A percentile compares a stretch with the other conserved stretches of the same genome.
These are phyloP conservation scores for Murraya koenigii DNA, from an alignment of 345 rosid species.

Conservation along the genomic window DNA sequence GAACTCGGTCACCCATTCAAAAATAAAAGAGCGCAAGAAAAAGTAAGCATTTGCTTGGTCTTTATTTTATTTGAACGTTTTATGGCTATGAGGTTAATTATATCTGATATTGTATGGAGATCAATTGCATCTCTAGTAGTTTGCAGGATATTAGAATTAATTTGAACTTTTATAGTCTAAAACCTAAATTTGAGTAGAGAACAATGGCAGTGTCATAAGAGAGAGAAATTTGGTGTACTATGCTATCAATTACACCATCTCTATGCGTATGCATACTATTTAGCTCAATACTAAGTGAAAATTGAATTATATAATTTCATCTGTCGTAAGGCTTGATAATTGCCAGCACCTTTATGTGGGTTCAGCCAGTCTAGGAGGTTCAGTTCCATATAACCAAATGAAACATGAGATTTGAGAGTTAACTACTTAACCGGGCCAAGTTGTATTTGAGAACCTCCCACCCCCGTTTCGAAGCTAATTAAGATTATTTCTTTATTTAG, in stretches of 20 bases:
- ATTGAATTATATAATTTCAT: not conserved
- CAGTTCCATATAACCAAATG: not conserved
- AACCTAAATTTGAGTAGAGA: not conserved
- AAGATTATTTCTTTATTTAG: not conserved
- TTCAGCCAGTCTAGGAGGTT: not conserved
- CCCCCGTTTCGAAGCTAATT: not conserved
- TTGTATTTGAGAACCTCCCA: not conserved
- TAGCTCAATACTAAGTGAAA: not conserved
- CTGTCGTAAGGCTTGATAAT: not conserved
- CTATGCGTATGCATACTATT: not conserved
- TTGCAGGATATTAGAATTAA: not conserved
- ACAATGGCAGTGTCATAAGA: not conserved
- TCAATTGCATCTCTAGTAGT: not conserved
- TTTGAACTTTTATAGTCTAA: not conserved
- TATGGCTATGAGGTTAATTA: not conserved
- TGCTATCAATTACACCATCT: not conserved
- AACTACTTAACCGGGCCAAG: not conserved
- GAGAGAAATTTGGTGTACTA: not conserved
- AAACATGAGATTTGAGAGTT: not conserved
- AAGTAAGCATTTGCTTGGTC: slow-evolving; percentile 31
- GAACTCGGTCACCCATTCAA: slow-evolving; percentile 36
- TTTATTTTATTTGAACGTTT: not conserved
- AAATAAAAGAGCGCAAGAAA: slow-evolving; percentile 65
- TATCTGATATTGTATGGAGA: not conserved
- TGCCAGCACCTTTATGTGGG: not conserved